phyloP scores from a whole-genome alignment of 208 protist species.

The Trypanosoma rangeli region DNA sequence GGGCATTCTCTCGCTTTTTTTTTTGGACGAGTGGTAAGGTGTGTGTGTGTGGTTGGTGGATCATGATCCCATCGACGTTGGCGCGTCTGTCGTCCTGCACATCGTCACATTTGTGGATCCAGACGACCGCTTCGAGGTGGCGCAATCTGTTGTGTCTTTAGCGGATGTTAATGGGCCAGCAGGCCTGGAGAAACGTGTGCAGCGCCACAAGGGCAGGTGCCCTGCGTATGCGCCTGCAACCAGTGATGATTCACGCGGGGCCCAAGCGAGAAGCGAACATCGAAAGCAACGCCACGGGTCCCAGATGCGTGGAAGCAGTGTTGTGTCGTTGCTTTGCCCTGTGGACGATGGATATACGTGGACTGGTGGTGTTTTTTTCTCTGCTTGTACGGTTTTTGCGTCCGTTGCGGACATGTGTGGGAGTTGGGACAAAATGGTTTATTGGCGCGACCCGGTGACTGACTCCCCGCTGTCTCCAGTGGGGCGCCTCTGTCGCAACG shows the following conservation, averaged over 20 bases:
- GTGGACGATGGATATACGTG: conserved; percentile 45
- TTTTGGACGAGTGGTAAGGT: conserved; percentile 39
- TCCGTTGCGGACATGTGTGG: conserved; percentile 31
- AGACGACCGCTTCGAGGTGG: conserved; percentile 41
- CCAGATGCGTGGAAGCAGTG: neutral
- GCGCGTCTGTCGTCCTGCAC: conserved; percentile 35
- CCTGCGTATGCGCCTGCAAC: conserved; percentile 14
- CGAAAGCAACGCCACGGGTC: neutral
- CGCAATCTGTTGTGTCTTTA: conserved; percentile 32
- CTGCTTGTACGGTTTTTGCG: conserved; percentile 52
- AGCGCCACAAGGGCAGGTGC: conserved; percentile 20
- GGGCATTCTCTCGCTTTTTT: conserved; percentile 58
- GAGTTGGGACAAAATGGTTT: conserved; percentile 26
- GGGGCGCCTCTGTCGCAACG: neutral
- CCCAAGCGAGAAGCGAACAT: neutral
- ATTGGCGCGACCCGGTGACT: neutral
- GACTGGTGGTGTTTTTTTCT: conserved; percentile 55
- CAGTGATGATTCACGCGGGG: neutral
- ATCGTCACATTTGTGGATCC: conserved; percentile 51
- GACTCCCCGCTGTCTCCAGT: neutral
- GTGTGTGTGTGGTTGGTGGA: conserved; percentile 68
- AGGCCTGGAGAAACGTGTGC: conserved; percentile 36
- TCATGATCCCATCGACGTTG: conserved; percentile 32
- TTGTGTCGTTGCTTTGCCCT: conserved; percentile 31
- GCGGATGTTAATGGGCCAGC: conserved; percentile 33